phyloP scores from a whole-genome alignment of 306 rosid genomes.

The Quillaja saponaria region DNA sequence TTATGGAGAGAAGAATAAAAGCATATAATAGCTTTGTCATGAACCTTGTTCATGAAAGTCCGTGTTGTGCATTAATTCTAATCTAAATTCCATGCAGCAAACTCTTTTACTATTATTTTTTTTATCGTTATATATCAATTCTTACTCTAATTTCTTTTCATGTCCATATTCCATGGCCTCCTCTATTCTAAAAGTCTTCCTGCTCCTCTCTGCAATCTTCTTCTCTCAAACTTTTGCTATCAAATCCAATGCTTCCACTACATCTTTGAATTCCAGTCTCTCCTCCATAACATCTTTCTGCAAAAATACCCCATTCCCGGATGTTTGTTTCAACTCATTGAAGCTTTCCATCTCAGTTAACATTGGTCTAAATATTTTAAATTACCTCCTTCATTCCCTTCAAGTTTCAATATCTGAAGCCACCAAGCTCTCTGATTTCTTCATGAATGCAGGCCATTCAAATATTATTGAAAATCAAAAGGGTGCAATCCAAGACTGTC shows the following conservation, averaged over 20 bases:
- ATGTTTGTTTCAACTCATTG: constrained; percentile 54
- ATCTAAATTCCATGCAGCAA: neutral
- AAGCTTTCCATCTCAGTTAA: constrained; percentile 64
- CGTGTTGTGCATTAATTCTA: neutral
- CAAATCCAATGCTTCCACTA: constrained; percentile 34
- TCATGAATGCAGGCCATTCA: constrained; percentile 39
- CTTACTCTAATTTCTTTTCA: neutral
- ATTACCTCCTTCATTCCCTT: constrained; percentile 61
- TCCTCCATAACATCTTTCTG: constrained; percentile 58
- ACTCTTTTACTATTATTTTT: constrained; percentile 21
- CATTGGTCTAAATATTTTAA: constrained; percentile 60
- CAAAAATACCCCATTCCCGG: constrained; percentile 54
- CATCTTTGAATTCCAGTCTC: constrained; percentile 33
- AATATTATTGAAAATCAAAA: constrained; percentile 61
- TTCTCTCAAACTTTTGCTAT: constrained; percentile 24
- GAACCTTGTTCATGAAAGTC: neutral
- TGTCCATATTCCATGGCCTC: constrained; percentile 47
- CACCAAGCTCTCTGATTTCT: constrained; percentile 53
- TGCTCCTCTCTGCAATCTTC: constrained; percentile 38
- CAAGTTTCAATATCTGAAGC: constrained; percentile 57
- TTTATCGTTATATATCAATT: neutral
- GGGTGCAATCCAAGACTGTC: constrained; percentile 69
- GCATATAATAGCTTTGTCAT: neutral
- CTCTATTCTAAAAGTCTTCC: constrained; percentile 30
- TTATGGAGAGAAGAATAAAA: neutral